These are phyloP conservation scores for Mycena galericulata DNA, from an alignment of 768 basidiomycete species.

Conservation along the genomic window DNA sequence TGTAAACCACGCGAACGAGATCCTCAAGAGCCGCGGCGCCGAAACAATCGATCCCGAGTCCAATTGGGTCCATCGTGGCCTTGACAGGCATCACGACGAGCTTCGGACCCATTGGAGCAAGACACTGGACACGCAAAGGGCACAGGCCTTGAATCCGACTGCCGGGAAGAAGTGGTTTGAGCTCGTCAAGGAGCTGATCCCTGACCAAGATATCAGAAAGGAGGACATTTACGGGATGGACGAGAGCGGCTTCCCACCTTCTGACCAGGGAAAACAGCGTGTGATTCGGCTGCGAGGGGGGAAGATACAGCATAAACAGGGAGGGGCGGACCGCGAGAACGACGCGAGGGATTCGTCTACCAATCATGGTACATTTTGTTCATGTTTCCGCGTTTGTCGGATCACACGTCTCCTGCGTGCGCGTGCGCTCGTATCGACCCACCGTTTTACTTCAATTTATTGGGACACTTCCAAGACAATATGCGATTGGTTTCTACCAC, in stretches of 20 bases:
- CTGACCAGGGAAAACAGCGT: slow-evolving; percentile 6
- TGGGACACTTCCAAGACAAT: too few relatives aligned
- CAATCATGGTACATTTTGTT: too few relatives aligned
- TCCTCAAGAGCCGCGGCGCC: slow-evolving; percentile 34
- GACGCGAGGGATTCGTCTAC: too few relatives aligned
- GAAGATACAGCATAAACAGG: slow-evolving; percentile 47
- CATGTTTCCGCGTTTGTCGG: too few relatives aligned
- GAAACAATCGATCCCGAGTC: slow-evolving; percentile 32
- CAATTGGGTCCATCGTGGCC: background rate
- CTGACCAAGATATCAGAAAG: background rate
- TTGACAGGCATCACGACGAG: background rate
- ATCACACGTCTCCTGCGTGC: too few relatives aligned
- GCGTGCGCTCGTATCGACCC: too few relatives aligned
- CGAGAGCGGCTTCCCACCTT: slow-evolving; percentile 32
- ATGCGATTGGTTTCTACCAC: too few relatives aligned
- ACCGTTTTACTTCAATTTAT: too few relatives aligned
- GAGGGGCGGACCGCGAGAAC: slow-evolving; percentile 48
- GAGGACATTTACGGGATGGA: slow-evolving; percentile 36
- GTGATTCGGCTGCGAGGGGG: slow-evolving; percentile 22
- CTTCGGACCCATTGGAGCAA: slow-evolving; percentile 11
- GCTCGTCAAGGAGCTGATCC: slow-evolving; percentile 1
- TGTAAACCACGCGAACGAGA: slow-evolving; percentile 39
- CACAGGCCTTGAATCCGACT: slow-evolving; percentile 23
- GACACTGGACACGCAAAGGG: background rate
- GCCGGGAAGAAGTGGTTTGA: slow-evolving; percentile 25